These are phyloP conservation scores for Lasiosphaeria ovina DNA, from an alignment of 495 filamentous ascomycete genomes.

Conservation along the genomic window DNA sequence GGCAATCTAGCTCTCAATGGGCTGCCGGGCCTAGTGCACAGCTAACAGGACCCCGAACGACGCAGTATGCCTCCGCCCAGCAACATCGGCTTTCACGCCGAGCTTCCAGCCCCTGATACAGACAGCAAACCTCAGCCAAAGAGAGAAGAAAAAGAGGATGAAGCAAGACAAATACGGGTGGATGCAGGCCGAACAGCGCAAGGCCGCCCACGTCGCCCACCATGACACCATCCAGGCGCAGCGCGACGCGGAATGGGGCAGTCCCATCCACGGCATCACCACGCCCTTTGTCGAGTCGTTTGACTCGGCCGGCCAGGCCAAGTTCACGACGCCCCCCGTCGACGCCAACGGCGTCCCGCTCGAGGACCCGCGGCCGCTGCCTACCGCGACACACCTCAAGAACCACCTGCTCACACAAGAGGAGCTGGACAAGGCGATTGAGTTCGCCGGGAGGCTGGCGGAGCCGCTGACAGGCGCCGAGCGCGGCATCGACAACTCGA, in stretches of 20 bases:
- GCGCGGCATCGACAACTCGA: conserved; percentile 43
- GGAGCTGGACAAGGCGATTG: conserved; percentile 63
- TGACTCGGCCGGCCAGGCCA: conserved; percentile 53
- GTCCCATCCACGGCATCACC: conserved; percentile 71
- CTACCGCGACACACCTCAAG: conserved; percentile 50
- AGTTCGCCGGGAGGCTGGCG: conserved; percentile 62
- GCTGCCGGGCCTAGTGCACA: neutral
- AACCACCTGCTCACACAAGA: conserved; percentile 70
- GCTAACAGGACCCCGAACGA: conserved; percentile 2
- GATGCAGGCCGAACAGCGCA: conserved; percentile 73
- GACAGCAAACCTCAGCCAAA: conserved; percentile 45
- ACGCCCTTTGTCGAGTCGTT: conserved; percentile 86
- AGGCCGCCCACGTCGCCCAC: conserved; percentile 72
- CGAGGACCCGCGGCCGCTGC: conserved; percentile 35
- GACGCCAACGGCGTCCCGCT: conserved; percentile 37
- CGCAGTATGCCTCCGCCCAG: conserved; percentile 49
- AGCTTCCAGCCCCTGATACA: conserved; percentile 48
- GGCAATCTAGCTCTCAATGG: neutral
- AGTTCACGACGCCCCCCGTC: conserved; percentile 31
- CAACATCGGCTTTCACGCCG: conserved; percentile 31
- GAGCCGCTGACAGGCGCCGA: conserved; percentile 47
- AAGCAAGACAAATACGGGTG: conserved; percentile 64
- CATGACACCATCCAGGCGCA: conserved; percentile 62
- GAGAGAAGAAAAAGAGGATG: conserved; percentile 47
- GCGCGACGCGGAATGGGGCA: conserved; percentile 60